Conservation (phyloP, 2,329 filamentous ascomycete species). For the Fusarium sp. region DNA sequence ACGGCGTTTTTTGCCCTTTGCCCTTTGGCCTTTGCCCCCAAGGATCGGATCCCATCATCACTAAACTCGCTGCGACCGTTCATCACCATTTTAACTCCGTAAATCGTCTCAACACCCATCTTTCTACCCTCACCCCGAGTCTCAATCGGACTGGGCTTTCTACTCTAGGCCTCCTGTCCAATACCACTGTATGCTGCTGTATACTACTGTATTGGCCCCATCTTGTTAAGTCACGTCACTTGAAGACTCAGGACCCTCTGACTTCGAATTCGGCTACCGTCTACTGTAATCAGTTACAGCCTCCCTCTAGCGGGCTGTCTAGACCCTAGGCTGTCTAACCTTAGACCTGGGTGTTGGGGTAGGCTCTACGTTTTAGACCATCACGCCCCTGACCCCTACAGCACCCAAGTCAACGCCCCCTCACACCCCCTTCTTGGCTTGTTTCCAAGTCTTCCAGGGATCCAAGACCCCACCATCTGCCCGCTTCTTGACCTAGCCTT, state of each 20-base stretch:
- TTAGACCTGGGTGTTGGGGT: neutral
- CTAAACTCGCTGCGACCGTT: slow-evolving; percentile 30
- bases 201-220: neutral
- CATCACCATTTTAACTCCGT: slow-evolving; percentile 18
- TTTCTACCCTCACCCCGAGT: neutral
- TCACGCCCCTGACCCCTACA: slow-evolving; percentile 27
- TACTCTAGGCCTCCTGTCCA: too few species aligned
- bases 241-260: slow-evolving; percentile 15
- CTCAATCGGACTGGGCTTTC: too few species aligned
- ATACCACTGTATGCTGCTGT: neutral
- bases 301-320: slow-evolving; percentile 7
- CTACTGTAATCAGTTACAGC: slow-evolving; percentile 4
- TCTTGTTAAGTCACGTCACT: neutral
- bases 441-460: slow-evolving; percentile 47
- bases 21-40: neutral
- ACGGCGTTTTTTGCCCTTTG: slow-evolving; percentile 25
- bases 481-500: slow-evolving; percentile 37
- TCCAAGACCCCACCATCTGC: slow-evolving; percentile 47
- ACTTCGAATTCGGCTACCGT: slow-evolving; percentile 30
- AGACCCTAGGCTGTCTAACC: neutral
- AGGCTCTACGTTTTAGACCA: slow-evolving; percentile 20
- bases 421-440: slow-evolving; percentile 39
- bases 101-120: neutral
- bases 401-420: slow-evolving; percentile 7
- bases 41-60: neutral